Base-by-base conservation (phyloP, 805 yeast genomes). In the Candida vartiovaarae region DNA sequence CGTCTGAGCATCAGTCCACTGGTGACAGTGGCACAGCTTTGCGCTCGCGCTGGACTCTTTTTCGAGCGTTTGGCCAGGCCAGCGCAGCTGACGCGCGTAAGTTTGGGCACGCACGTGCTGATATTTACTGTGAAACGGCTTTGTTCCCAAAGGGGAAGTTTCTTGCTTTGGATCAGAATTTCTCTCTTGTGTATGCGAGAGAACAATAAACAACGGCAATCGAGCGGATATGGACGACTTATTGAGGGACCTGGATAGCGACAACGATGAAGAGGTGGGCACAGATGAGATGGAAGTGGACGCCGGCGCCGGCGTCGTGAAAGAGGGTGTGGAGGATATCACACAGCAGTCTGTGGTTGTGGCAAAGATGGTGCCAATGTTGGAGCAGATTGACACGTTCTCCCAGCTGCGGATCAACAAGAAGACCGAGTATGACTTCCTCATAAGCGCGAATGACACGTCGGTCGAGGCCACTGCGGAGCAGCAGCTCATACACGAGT, bases 391-490 rank as follows among this genome's bases (percentile, higher is more conserved):
- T 7, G 53, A 57, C 5, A 36, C 45, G 10, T 53, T 48, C 32
- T 38, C 52, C 41, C 6, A 38, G 4, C 43, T 43, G 33, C 40
- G 52, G 23, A 46, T 57, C 23, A 53, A 60, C 4, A 57, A 52
- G 39, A 48, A 46, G 20, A 40, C 52, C 15, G 80, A 79, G 50
- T 70, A 72, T 51, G 59, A 65, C n/a, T 71, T 83, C 28, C 61
- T 85, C 8, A 64, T 75, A 5, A 60, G 62, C 10, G 71, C 81
- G 6, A 84, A 82, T 59, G 76, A 71, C 36, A 53, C 75, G n/a
- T 65, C 80, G 0, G 70, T 72, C 8, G 71, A 76, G 6, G 68
- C 84, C 3, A 71, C 72, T 38, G 65, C 66, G 10, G 91, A 84
- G 48, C 76, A 83, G 4, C 50, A 61, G 0, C 46, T 67, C 3